A percentile compares a stretch with the other conserved stretches of the same genome.
Evolutionary conservation across 169 alveolate genomes (phyloP).

Genomic region (Cryptosporidium xiaoi): DNA sequence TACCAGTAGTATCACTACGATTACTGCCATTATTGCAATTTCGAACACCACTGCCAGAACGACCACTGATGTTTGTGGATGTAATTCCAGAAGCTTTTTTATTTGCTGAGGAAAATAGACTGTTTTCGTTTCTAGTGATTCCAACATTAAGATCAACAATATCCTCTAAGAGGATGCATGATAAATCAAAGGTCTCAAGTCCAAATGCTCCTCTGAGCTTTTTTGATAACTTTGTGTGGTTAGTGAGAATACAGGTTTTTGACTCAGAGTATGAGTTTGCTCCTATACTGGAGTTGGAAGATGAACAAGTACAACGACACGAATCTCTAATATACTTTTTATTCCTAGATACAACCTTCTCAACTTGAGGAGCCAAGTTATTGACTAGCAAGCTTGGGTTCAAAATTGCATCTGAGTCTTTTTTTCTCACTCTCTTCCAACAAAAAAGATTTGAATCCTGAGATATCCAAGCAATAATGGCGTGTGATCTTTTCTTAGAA

Average conservation of each 20-base stretch:
- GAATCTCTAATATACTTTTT: background rate
- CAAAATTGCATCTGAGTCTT: slow-evolving; percentile 3
- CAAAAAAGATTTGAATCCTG: slow-evolving; percentile 49
- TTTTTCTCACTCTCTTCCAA: slow-evolving; percentile 60
- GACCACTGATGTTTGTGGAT: too few relatives aligned
- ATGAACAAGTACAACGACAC: background rate
- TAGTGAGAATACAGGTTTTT: slow-evolving; percentile 42
- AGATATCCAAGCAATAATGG: slow-evolving; percentile 72
- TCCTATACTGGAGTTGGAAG: background rate
- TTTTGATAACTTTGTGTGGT: slow-evolving; percentile 8
- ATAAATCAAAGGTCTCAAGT: slow-evolving; percentile 37
- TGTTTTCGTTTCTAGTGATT: slow-evolving; percentile 5
- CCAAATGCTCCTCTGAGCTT: slow-evolving; percentile 11
- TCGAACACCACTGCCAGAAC: background rate
- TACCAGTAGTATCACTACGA: background rate
- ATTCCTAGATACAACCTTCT: background rate
- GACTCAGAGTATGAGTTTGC: background rate
- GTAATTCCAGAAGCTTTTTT: too few relatives aligned
- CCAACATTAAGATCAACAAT: slow-evolving; percentile 58
- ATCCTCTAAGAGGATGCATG: slow-evolving; percentile 32
- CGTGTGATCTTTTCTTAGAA: slow-evolving; percentile 7
- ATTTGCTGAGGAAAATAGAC: too few relatives aligned
- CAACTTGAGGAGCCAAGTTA: slow-evolving; percentile 5
- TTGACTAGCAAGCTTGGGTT: slow-evolving; percentile 43
- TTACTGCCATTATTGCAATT: background rate